A percentile compares a stretch with the other conserved stretches of the same genome.
Evolutionary conservation across 31 red algal species (phyloP).

Genomic region (Bonnemaisonia californica): DNA sequence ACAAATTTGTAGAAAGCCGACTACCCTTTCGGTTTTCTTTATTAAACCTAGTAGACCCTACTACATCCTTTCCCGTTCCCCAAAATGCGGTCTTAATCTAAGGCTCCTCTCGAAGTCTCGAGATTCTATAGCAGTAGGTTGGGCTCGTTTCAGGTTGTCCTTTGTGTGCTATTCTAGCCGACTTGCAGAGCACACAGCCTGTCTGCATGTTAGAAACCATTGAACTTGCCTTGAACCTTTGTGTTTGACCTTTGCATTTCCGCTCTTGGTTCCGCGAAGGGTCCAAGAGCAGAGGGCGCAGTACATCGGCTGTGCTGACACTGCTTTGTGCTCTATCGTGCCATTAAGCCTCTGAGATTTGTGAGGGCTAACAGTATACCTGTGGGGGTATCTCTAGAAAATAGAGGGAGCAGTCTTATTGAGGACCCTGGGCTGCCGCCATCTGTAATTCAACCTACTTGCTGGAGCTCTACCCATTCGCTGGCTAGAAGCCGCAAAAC

Average conservation of each 20-base stretch:
- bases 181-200: background rate
- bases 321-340: background rate
- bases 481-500: background rate
- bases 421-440: background rate
- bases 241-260: background rate
- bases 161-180: slow-evolving; percentile 1
- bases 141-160: background rate
- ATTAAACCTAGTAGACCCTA: too few relatives aligned
- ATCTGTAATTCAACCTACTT: background rate
- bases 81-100: background rate
- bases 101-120: background rate
- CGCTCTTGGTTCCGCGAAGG: background rate
- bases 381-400: background rate
- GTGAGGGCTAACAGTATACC: background rate
- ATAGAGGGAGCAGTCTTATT: background rate
- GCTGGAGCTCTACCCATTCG: background rate
- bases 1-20: too few relatives aligned
- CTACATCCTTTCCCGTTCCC: too few relatives aligned
- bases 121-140: background rate
- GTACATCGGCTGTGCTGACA: slow-evolving; percentile 2
- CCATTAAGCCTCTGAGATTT: background rate
- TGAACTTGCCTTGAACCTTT: slow-evolving; percentile 2
- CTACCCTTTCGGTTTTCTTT: too few relatives aligned
- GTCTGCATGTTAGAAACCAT: background rate
- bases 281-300: background rate